Evolutionary conservation across 1,139 yeast species (phyloP), one percentile per base, ranked within the genome.

Genomic region (Blastobotrys elegans): DNA sequence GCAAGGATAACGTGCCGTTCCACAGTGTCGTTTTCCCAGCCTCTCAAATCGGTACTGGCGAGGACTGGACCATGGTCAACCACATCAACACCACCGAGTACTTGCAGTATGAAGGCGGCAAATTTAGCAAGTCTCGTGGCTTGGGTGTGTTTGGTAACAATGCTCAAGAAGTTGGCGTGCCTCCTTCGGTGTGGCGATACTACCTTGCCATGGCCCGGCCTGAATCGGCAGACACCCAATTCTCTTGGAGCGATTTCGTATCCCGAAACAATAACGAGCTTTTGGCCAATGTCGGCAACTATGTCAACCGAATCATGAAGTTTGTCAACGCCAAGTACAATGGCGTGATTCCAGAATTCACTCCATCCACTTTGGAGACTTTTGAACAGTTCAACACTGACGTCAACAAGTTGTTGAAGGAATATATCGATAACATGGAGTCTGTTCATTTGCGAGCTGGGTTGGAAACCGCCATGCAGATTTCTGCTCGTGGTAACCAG

Each of bases 1-100:
- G 99, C 71, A 92, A 92, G 70, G 99, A 92, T 68, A 92, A 92
- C 63, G 97, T 90, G 58, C 97, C 97, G 35, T 92, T 92, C 87
- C 99, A 92, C 64, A 85, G 96, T 1, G 98, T 94, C 51, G 95
- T 92, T 50, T 92, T 90, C 87, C 99, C 99, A 52, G 81, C 94
- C 40, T 72, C 95, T 36, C 84, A 83, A 68, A 72, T 92, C 44
- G 99, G 97, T 67, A 90, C 98, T 20, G 71, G 76, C 24, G 94
- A 90, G 51, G 63, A 74, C 40, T 92, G 97, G 97, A 90, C 97
- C 51, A 83, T 80, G 79, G 76, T 90, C 58, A 88, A 88, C 63
- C 96, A 90, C 67, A 71, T 92, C 58, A 86, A 83, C 63, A 90
- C 98, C 45, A 92, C 99, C 14, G 99, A 92, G 70, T 92, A 92